Percentiles rank a stretch among this genome's conserved stretches.
phyloP scores from a whole-genome alignment of 2,329 filamentous ascomycete genomes.

The Colletotrichum sansevieriae region DNA sequence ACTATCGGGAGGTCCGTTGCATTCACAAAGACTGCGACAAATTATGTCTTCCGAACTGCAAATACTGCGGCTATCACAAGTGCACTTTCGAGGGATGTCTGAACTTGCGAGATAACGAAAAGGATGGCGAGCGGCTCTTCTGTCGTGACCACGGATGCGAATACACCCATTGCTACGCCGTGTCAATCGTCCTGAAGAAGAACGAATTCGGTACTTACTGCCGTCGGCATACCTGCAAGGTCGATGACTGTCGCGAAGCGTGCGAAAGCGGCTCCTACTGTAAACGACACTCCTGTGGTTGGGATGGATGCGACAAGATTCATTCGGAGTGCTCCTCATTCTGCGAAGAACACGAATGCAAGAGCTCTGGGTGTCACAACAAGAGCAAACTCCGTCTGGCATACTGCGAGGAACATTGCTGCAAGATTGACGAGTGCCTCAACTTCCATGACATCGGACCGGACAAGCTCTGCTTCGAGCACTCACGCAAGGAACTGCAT shows the following conservation, averaged over 20 bases:
- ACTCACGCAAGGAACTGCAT: constrained; percentile 27
- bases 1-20: constrained; percentile 22
- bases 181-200: constrained; percentile 16
- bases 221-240: constrained; percentile 32
- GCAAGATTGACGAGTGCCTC: constrained; percentile 35
- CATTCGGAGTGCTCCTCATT: constrained; percentile 17
- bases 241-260: constrained; percentile 28
- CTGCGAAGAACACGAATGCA: constrained; percentile 36
- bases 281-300: constrained; percentile 21
- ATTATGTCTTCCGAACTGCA: neutral
- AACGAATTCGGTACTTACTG: constrained; percentile 26
- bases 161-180: constrained; percentile 22
- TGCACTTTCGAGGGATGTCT: constrained; percentile 36
- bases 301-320: constrained; percentile 24
- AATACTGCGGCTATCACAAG: constrained; percentile 22
- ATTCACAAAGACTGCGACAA: constrained; percentile 23
- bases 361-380: constrained; percentile 13
- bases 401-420: constrained; percentile 34
- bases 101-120: constrained; percentile 30
- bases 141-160: constrained; percentile 36
- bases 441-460: constrained; percentile 31
- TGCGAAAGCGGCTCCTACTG: constrained; percentile 20
- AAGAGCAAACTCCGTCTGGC: constrained; percentile 20
- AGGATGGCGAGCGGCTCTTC: constrained; percentile 26
- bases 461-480: constrained; percentile 34